Evolutionary conservation across 371 early-diverging fungal genomes (phyloP), one percentile per base, ranked within the genome.

Genomic region (Funneliformis caledonium): DNA sequence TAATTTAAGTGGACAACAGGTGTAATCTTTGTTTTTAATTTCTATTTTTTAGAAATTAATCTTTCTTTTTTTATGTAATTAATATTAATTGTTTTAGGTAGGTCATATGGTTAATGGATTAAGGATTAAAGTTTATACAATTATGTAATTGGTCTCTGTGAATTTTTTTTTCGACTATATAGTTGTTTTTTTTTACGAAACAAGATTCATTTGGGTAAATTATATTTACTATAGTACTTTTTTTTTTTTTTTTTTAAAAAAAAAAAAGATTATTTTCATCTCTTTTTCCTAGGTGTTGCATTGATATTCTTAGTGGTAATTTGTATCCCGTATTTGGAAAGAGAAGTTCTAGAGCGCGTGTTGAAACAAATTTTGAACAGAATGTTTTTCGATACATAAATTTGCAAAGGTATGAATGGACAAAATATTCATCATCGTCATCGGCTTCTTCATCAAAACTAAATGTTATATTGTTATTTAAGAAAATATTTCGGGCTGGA

Each of bases 131-230:
- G 90, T 92, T 56, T 87, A 89, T 11, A 92, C 1, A 96, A 95
- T 10, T 98, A 98, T 83, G 89, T 92, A 0, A 91, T 97, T 69
- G 98, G 98, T 5, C 97, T 97, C 83, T 91, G 96, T 9, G 84
- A 97, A 56, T 94, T 98, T 85, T 96, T 97, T 86, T 81, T 86
- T 26, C n/a, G 87, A 87, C 61, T 88, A 84, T 26, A 26, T 75
- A 88, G 92, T 3, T 88, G 93, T 2, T 26, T 97, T 96, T n/a
- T 81, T 99, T 92, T 85, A 97, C 97, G 11, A 97, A 95, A 83
- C 98, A 98, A 83, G 98, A 98, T 89, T 8, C 87, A 88, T 81
- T 88, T 97, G 33, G 97, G 96, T 75, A 37, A 19, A 31, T 65
- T 33, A 10, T 14, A n/a, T 22, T 0, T 65, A 4, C n/a, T 65